Percentiles rank a stretch among this genome's conserved stretches.
Conservation (phyloP, 345 rosid genomes). For the Pugionium cornutum region DNA sequence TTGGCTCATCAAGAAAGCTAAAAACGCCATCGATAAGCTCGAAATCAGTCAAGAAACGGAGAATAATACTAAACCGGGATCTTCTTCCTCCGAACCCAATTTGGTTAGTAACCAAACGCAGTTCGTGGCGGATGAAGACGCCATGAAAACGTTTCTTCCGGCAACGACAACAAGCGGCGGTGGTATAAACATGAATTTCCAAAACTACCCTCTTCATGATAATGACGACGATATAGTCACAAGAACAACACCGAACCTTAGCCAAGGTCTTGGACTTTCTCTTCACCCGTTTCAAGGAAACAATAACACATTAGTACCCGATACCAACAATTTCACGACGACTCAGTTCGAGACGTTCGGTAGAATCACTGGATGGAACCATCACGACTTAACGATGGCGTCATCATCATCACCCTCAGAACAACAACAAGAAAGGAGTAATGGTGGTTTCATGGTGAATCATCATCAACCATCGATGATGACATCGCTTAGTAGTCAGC, state of each 20-base stretch:
- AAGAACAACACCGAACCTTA: constrained; percentile 47
- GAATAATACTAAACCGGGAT: constrained; percentile 32
- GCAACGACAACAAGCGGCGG: constrained; percentile 39
- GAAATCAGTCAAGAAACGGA: constrained; percentile 49
- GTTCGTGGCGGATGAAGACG: constrained; percentile 45
- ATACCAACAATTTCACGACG: constrained; percentile 35
- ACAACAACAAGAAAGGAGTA: constrained; percentile 42
- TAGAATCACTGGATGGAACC: too few relatives aligned
- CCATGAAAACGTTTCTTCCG: constrained; percentile 70
- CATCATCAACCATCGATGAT: constrained; percentile 43
- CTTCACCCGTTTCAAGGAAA: constrained; percentile 56
- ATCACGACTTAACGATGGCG: too few relatives aligned
- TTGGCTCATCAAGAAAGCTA: constrained; percentile 83
- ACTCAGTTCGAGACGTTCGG: too few relatives aligned
- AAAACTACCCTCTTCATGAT: constrained; percentile 50
- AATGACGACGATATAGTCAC: constrained; percentile 45
- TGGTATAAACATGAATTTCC: constrained; percentile 46
- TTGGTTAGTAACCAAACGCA: too few relatives aligned
- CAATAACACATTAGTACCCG: constrained; percentile 28
- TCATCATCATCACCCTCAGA: constrained; percentile 41
- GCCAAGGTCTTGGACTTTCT: constrained; percentile 64
- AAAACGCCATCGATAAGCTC: constrained; percentile 71
- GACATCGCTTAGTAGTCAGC: constrained; percentile 43
- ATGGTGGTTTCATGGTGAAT: constrained; percentile 45
- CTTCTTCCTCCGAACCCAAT: constrained; percentile 47